Evolutionary conservation across 1,284 basidiomycete genomes (phyloP).

Genomic region (Microbotryum scabiosae): DNA sequence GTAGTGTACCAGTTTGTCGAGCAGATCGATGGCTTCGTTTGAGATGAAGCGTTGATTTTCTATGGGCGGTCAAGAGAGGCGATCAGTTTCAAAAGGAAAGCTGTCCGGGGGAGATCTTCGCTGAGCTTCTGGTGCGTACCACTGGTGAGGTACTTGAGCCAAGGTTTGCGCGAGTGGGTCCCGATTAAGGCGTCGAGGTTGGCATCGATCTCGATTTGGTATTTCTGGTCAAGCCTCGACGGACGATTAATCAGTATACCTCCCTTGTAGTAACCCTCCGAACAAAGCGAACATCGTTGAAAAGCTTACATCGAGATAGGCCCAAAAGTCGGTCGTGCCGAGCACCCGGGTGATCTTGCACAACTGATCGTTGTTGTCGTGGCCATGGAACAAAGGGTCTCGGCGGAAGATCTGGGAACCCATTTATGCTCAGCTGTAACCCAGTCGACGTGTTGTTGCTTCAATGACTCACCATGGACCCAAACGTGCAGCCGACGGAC

Average conservation of each 20-base stretch:
- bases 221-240: background rate
- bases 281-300: background rate
- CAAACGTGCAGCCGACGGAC: conserved; percentile 98
- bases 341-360: conserved; percentile 98
- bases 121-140: no score
- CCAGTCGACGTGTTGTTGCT: background rate
- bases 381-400: conserved; percentile 98
- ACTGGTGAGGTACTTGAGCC: conserved; percentile 77
- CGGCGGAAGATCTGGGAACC: conserved; percentile 84
- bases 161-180: conserved; percentile 54
- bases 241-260: no score
- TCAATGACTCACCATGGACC: conserved; percentile 71
- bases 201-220: conserved; percentile 25
- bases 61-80: background rate
- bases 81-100: no score
- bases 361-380: conserved; percentile 97
- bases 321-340: conserved; percentile 89
- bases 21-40: conserved; percentile 91
- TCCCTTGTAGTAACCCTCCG: background rate
- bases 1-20: conserved; percentile 57
- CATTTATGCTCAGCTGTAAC: background rate
- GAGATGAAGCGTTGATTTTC: conserved; percentile 94
- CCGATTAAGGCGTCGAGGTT: conserved; percentile 86
- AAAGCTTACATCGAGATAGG: conserved; percentile 44
- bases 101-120: no score